Percentiles rank a stretch among this genome's conserved stretches.
These are phyloP conservation scores for Salisapilia sapeloensis DNA, from an alignment of 352 stramenopile genomes.

Conservation along the genomic window DNA sequence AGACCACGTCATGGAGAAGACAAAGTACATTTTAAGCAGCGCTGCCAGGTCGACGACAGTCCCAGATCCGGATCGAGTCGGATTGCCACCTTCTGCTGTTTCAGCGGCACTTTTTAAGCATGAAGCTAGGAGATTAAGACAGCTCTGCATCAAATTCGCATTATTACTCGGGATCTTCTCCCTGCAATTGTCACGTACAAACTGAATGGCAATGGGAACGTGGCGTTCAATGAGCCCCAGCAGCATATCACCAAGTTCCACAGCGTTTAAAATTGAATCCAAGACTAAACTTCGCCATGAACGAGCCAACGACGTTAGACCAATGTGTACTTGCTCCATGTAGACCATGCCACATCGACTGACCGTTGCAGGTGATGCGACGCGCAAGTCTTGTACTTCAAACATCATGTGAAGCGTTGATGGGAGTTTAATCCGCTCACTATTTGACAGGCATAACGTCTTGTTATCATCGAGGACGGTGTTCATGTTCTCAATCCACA, in stretches of 20 bases:
- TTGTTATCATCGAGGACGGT: conserved; percentile 83
- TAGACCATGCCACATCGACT: conserved; percentile 86
- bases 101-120: conserved; percentile 28
- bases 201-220: conserved; percentile 65
- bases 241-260: conserved; percentile 46
- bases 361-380: conserved; percentile 80
- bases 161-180: conserved; percentile 83
- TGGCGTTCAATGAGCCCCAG: conserved; percentile 67
- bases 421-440: conserved; percentile 76
- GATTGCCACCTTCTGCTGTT: conserved; percentile 13
- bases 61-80: too few species aligned
- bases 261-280: conserved; percentile 33
- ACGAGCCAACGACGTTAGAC: conserved; percentile 40
- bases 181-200: conserved; percentile 78
- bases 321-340: conserved; percentile 83
- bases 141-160: conserved; percentile 76
- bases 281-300: conserved; percentile 68
- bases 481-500: conserved; percentile 91
- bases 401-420: conserved; percentile 87
- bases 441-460: conserved; percentile 73
- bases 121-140: conserved; percentile 75
- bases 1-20: conserved; percentile 76
- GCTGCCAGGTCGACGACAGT: conserved; percentile 30
- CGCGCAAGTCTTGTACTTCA: conserved; percentile 81
- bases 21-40: conserved; percentile 74